phyloP scores from a whole-genome alignment of 768 basidiomycete genomes.

The Leccinum variicolor region DNA sequence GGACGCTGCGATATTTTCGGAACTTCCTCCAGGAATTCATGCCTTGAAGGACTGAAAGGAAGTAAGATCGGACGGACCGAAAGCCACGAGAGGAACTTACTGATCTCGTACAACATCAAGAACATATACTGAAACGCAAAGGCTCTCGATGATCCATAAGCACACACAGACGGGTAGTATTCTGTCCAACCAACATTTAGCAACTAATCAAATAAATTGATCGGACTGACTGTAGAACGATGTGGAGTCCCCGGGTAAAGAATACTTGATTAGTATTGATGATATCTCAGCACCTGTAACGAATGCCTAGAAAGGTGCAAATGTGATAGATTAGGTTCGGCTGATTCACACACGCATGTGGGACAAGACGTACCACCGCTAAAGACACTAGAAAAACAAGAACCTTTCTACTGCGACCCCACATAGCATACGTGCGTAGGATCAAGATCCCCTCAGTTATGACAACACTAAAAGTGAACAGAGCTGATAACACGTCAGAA shows the following conservation, averaged over 20 bases:
- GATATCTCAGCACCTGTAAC: constrained; percentile 4
- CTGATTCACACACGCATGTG: no score
- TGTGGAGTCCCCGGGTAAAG: constrained; percentile 15
- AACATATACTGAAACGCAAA: constrained; percentile 13
- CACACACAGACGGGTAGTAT: constrained; percentile 17
- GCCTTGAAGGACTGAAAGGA: constrained; percentile 21
- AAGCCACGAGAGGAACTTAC: constrained; percentile 5
- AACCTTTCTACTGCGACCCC: constrained; percentile 17
- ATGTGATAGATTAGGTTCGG: not conserved
- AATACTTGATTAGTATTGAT: not conserved
- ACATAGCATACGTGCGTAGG: constrained; percentile 27
- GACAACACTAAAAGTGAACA: constrained; percentile 13
- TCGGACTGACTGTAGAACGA: constrained; percentile 18
- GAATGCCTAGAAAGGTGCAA: constrained; percentile 7
- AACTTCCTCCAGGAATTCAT: constrained; percentile 25
- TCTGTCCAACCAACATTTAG: constrained; percentile 6
- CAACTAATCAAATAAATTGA: not conserved
- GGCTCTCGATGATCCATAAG: constrained; percentile 17
- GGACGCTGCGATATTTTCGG: constrained; percentile 15
- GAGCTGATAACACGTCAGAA: constrained; percentile 8
- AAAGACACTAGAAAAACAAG: constrained; percentile 17
- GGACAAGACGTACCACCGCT: constrained; percentile 11
- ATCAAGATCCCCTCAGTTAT: constrained; percentile 5
- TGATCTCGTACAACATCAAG: constrained; percentile 21
- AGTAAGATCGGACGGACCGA: not conserved